Percentiles rank a stretch among this genome's conserved stretches.
Evolutionary conservation across 257 asterid genomes (phyloP).

Genomic region (Plectranthus barbatus): DNA sequence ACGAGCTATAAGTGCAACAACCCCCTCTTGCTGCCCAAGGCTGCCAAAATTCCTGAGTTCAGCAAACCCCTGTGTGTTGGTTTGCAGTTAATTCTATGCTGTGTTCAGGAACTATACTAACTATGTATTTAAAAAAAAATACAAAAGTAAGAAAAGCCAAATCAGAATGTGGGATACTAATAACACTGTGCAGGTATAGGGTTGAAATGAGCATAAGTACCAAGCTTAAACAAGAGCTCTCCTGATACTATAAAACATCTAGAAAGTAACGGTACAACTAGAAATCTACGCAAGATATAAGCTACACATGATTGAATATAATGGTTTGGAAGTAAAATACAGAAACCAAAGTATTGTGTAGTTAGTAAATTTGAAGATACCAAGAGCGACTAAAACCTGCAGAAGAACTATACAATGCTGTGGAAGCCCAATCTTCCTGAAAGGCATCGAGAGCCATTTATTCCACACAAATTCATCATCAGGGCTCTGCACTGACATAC

Average conservation of each 20-base stretch:
- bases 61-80: conserved; percentile 78
- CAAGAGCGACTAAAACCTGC: conserved; percentile 61
- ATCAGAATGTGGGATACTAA: neutral
- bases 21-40: conserved; percentile 92
- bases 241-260: neutral
- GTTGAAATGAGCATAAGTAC: neutral
- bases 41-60: conserved; percentile 89
- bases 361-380: conserved; percentile 28
- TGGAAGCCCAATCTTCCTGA: conserved; percentile 76
- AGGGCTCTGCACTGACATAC: conserved; percentile 66
- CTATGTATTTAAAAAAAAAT: neutral
- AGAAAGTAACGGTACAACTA: neutral
- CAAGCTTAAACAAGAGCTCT: neutral
- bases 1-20: conserved; percentile 90
- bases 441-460: conserved; percentile 86
- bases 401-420: conserved; percentile 84
- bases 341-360: conserved; percentile 3
- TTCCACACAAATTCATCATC: conserved; percentile 99
- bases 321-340: neutral
- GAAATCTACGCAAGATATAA: neutral
- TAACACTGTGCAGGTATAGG: neutral
- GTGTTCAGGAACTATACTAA: conserved; percentile 9
- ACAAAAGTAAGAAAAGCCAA: conserved; percentile 1
- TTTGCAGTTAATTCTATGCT: conserved; percentile 26
- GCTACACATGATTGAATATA: no score